Evolutionary conservation across 1,284 basidiomycete genomes (phyloP).

Genomic region (Ceratobasidium papillatum): DNA sequence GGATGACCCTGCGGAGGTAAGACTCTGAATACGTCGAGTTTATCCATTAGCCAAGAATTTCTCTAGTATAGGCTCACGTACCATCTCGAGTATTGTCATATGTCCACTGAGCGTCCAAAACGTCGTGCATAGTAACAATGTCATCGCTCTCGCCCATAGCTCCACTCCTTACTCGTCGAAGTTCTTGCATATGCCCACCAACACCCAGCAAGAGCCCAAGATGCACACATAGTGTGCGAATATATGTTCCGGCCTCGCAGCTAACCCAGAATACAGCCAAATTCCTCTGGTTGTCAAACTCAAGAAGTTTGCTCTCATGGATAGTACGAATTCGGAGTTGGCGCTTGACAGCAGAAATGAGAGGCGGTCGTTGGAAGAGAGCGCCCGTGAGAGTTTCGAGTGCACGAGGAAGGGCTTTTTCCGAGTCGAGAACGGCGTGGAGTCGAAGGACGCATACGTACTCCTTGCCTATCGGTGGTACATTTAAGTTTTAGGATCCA

Average conservation of each 20-base stretch:
- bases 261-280: conserved; percentile 98
- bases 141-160: conserved; percentile 98
- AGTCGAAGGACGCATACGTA: conserved; percentile 97
- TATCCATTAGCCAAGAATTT: neutral
- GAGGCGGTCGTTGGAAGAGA: conserved; percentile 97
- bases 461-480: conserved; percentile 80
- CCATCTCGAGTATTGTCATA: conserved; percentile 99
- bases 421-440: conserved; percentile 83
- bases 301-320: conserved; percentile 94
- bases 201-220: conserved; percentile 94
- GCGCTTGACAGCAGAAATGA: conserved; percentile 99
- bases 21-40: conserved; percentile 67
- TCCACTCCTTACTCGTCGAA: conserved; percentile 93
- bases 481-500: conserved; percentile 3
- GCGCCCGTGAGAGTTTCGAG: conserved; percentile 98
- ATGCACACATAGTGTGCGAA: conserved; percentile 98
- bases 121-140: conserved; percentile 99
- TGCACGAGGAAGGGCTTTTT: conserved; percentile 88
- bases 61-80: conserved; percentile 52
- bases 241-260: conserved; percentile 99
- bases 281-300: conserved; percentile 98
- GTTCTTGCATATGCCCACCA: conserved; percentile 99
- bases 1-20: conserved; percentile 94
- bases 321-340: conserved; percentile 98
- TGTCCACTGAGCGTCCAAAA: conserved; percentile 98